Conservation (phyloP, 495 filamentous ascomycete species). For the Tuber calosporum region DNA sequence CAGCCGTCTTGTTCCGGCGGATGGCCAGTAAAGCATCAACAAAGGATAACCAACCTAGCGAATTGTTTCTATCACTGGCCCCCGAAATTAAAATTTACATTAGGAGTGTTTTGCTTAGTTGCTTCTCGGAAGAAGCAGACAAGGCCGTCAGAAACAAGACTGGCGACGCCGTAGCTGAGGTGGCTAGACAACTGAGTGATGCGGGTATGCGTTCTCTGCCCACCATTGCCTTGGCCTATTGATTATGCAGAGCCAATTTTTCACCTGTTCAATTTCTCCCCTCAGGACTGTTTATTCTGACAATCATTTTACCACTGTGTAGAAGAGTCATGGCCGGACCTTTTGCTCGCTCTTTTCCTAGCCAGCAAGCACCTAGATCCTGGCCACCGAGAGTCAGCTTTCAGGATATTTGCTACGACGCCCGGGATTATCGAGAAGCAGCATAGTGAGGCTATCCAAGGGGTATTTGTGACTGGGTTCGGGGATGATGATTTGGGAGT, state of each 20-base stretch:
- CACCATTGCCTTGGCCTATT: not conserved
- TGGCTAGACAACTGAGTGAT: slow-evolving; percentile 90
- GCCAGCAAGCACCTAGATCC: slow-evolving; percentile 76
- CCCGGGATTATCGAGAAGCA: slow-evolving; percentile 94
- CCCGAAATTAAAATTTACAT: slow-evolving; percentile 67
- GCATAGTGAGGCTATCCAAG: slow-evolving; percentile 76
- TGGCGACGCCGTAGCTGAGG: slow-evolving; percentile 89
- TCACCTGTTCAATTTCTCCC: slow-evolving; percentile 11
- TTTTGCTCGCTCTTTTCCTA: slow-evolving; percentile 75
- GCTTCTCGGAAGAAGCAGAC: slow-evolving; percentile 62
- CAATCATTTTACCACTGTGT: slow-evolving; percentile 16
- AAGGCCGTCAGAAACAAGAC: slow-evolving; percentile 81
- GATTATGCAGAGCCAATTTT: slow-evolving; percentile 18
- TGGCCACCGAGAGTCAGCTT: slow-evolving; percentile 79
- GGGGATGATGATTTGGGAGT: slow-evolving; percentile 81
- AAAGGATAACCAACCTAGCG: slow-evolving; percentile 60
- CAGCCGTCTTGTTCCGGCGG: slow-evolving; percentile 88
- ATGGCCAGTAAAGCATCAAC: slow-evolving; percentile 84
- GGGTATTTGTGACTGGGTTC: slow-evolving; percentile 83
- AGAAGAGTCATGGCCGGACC: slow-evolving; percentile 86
- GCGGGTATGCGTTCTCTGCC: slow-evolving; percentile 56
- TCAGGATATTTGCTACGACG: slow-evolving; percentile 88
- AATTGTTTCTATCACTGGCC: slow-evolving; percentile 71
- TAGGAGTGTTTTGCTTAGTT: slow-evolving; percentile 69
- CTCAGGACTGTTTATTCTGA: not conserved